A percentile compares a stretch with the other conserved stretches of the same genome.
These are phyloP conservation scores for Cladosporium oxysporum DNA, from an alignment of 2,329 filamentous ascomycete genomes.

Conservation along the genomic window DNA sequence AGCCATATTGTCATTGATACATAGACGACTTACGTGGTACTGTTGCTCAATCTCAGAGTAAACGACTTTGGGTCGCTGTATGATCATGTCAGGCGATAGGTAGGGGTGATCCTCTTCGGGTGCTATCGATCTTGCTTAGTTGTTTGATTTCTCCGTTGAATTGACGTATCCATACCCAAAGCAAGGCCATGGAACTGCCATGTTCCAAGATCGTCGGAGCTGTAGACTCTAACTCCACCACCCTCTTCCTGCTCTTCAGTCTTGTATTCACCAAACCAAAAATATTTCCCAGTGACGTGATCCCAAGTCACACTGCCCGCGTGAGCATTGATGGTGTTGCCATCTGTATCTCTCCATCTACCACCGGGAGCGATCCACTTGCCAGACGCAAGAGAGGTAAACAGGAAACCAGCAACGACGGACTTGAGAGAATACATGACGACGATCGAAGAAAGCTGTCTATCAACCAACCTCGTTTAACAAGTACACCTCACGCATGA, in stretches of 20 bases:
- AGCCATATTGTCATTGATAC: not conserved
- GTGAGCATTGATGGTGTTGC: constrained; percentile 63
- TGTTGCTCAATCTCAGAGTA: constrained; percentile 56
- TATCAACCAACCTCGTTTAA: not conserved
- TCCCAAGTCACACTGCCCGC: constrained; percentile 60
- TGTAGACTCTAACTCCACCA: constrained; percentile 62
- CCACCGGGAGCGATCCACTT: constrained; percentile 65
- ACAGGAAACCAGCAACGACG: not conserved
- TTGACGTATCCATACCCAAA: constrained; percentile 44
- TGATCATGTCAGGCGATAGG: constrained; percentile 58
- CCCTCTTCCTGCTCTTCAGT: constrained; percentile 59
- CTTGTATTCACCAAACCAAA: constrained; percentile 65
- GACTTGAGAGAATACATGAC: constrained; percentile 1
- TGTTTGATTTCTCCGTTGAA: not conserved
- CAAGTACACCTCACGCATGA: not conserved
- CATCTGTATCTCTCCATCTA: constrained; percentile 62
- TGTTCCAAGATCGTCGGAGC: constrained; percentile 61
- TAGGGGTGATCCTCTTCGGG: constrained; percentile 57
- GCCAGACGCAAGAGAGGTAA: constrained; percentile 25
- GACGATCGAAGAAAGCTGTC: not conserved
- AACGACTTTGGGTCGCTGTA: constrained; percentile 64
- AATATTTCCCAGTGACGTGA: constrained; percentile 56
- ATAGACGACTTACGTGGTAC: constrained; percentile 53
- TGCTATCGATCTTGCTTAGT: constrained; percentile 33
- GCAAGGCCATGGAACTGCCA: constrained; percentile 61